These are phyloP conservation scores for Podospora conica DNA, from an alignment of 495 filamentous ascomycete species.

Conservation along the genomic window DNA sequence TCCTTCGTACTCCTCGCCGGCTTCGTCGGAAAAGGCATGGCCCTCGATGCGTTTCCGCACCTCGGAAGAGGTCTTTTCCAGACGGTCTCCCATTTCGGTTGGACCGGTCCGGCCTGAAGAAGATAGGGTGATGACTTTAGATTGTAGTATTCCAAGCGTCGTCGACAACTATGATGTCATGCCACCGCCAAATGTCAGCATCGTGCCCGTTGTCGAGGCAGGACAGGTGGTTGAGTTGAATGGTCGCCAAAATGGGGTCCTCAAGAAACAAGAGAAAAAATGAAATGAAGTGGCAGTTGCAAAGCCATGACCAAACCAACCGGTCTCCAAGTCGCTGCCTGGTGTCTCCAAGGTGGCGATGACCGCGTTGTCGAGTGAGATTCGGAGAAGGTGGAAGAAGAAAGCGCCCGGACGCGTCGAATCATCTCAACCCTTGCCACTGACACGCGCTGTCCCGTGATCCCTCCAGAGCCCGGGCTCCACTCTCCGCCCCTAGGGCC, in stretches of 20 bases:
- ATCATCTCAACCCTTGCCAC: not conserved
- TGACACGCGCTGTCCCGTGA: constrained; percentile 6
- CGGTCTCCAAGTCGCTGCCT: not conserved
- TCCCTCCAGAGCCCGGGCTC: not conserved
- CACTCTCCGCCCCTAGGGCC: not conserved
- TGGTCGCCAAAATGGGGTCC: not conserved
- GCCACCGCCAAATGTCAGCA: not conserved
- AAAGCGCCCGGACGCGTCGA: constrained; percentile 3
- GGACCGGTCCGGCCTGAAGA: not conserved
- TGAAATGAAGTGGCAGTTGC: not conserved
- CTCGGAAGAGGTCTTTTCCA: constrained; percentile 67
- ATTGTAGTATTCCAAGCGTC: not conserved
- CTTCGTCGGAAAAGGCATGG: constrained; percentile 57
- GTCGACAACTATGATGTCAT: not conserved
- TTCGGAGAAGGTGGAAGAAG: not conserved
- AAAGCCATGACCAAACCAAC: not conserved
- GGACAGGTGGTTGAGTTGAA: not conserved
- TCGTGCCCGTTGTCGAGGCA: not conserved
- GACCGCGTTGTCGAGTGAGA: not conserved
- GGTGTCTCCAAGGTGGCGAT: not conserved
- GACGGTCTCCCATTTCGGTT: constrained; percentile 69
- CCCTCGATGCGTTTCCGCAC: constrained; percentile 80
- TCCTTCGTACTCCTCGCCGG: constrained; percentile 83
- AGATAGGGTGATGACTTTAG: not conserved
- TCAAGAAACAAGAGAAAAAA: not conserved